Evolutionary conservation across 345 rosid genomes (phyloP).

Genomic region (Trapa incisa): DNA sequence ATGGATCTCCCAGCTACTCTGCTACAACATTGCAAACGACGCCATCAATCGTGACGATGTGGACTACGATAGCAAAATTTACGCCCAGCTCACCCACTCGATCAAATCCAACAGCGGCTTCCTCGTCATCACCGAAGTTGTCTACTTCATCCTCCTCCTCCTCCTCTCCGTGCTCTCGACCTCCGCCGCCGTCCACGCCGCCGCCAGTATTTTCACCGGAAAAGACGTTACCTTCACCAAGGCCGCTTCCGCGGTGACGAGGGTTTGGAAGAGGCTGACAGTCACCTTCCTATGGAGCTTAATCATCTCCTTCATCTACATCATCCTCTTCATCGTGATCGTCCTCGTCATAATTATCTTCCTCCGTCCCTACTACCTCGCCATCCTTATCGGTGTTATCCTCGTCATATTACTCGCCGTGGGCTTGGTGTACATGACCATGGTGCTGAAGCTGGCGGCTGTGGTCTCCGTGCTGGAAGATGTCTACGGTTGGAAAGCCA

Average conservation of each 20-base stretch:
- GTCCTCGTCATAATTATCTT: neutral
- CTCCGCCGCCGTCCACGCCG: conserved; percentile 40
- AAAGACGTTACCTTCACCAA: conserved; percentile 22
- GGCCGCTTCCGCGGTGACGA: conserved; percentile 36
- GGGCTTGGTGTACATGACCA: conserved; percentile 26
- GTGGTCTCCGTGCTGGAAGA: conserved; percentile 49
- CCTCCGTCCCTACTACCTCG: neutral
- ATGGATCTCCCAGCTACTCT: conserved; percentile 19
- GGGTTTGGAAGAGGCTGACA: conserved; percentile 42
- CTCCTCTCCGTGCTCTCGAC: conserved; percentile 38
- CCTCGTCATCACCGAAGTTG: conserved; percentile 15
- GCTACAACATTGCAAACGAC: conserved; percentile 8
- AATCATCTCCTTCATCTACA: conserved; percentile 14
- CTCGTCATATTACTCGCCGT: conserved; percentile 1
- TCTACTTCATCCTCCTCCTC: conserved; percentile 22
- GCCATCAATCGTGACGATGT: conserved; percentile 10
- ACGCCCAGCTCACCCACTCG: conserved; percentile 13
- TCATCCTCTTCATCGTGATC: neutral
- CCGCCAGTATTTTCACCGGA: conserved; percentile 33
- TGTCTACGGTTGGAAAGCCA: conserved; percentile 28
- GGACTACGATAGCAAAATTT: conserved; percentile 2
- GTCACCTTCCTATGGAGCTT: conserved; percentile 30
- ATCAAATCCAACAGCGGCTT: conserved; percentile 6
- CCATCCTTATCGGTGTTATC: neutral
- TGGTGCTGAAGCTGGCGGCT: conserved; percentile 36